Evolutionary conservation across 208 protist genomes (phyloP).

Genomic region (Trichomonas vaginalis): DNA sequence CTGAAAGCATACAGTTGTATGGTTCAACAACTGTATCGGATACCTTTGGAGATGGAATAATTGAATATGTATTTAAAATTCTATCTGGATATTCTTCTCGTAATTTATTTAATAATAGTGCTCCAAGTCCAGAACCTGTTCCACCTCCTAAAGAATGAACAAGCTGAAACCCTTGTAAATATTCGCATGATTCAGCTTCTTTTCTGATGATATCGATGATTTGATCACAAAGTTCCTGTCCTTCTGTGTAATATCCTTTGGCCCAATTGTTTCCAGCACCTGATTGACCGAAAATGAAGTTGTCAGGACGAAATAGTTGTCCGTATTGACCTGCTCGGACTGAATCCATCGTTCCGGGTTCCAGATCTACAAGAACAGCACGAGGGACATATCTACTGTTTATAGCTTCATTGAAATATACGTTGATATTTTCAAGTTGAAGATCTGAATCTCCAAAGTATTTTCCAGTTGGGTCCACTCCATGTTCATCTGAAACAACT

Average conservation of each 20-base stretch:
- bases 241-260: conserved; percentile 61
- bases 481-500: conserved; percentile 50
- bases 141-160: conserved; percentile 58
- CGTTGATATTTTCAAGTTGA: conserved; percentile 84
- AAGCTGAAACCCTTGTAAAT: conserved; percentile 58
- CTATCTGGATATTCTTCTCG: conserved; percentile 54
- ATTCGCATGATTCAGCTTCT: conserved; percentile 54
- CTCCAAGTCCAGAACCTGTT: conserved; percentile 56
- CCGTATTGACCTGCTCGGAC: conserved; percentile 47
- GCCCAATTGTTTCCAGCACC: conserved; percentile 60
- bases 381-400: background rate
- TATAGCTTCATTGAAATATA: conserved; percentile 81
- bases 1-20: conserved; percentile 48
- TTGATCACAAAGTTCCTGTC: conserved; percentile 47
- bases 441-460: conserved; percentile 65
- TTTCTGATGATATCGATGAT: conserved; percentile 54
- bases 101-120: conserved; percentile 49
- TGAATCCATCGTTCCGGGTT: conserved; percentile 56
- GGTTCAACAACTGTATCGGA: conserved; percentile 54
- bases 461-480: conserved; percentile 64
- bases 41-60: too few species aligned
- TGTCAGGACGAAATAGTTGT: conserved; percentile 56
- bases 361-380: conserved; percentile 38
- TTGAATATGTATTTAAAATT: conserved; percentile 53
- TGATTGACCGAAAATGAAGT: conserved; percentile 49